A percentile compares a stretch with the other conserved stretches of the same genome.
These are phyloP conservation scores for Suillus decipiens DNA, from an alignment of 768 basidiomycete genomes.

Conservation along the genomic window DNA sequence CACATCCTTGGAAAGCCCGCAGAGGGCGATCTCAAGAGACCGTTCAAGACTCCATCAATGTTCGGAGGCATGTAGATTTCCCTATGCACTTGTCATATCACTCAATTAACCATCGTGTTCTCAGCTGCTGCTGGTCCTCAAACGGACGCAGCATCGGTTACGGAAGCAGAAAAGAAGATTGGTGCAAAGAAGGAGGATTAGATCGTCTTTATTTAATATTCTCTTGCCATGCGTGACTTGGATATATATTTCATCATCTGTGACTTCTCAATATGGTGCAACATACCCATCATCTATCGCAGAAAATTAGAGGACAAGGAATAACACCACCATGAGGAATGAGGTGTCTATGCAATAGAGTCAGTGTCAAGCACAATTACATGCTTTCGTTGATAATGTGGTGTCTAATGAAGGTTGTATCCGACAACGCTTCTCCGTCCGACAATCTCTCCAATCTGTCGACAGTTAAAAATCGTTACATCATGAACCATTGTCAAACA, in stretches of 20 bases:
- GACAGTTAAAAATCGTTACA: slow-evolving; percentile 5
- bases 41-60: slow-evolving; percentile 78
- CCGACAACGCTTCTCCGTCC: slow-evolving; percentile 80
- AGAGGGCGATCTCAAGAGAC: slow-evolving; percentile 85
- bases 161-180: slow-evolving; percentile 86
- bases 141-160: slow-evolving; percentile 84
- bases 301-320: neutral
- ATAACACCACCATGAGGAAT: neutral
- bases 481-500: slow-evolving; percentile 18
- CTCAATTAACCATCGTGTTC: slow-evolving; percentile 11
- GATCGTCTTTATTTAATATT: slow-evolving; percentile 12
- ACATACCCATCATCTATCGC: neutral
- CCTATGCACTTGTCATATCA: neutral
- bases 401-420: slow-evolving; percentile 63
- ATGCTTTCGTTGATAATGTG: neutral
- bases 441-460: slow-evolving; percentile 84
- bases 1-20: slow-evolving; percentile 79
- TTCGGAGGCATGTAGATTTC: slow-evolving; percentile 58
- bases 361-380: neutral
- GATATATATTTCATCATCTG: neutral
- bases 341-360: slow-evolving; percentile 4
- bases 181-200: slow-evolving; percentile 82
- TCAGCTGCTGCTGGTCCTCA: slow-evolving; percentile 64
- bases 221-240: neutral
- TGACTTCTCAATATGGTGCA: neutral